Base-by-base conservation (phyloP, 768 basidiomycete species). In the Boletus fagicola region DNA sequence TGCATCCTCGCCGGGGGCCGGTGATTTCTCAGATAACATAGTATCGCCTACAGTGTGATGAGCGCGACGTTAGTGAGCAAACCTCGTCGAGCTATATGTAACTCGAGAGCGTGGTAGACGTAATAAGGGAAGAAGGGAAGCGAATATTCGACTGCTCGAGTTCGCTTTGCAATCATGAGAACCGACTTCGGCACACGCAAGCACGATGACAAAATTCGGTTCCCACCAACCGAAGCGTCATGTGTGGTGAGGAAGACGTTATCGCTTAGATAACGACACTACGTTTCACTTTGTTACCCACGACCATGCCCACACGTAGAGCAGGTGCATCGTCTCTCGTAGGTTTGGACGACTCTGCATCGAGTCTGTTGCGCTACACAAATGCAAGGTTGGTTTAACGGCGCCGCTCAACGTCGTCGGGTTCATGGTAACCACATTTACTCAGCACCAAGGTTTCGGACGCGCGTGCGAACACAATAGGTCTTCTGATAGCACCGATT, bases 241-340 rank as follows among this genome's bases (percentile, higher is more conserved):
- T 13, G 16, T 30, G 18, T 49, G 36, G 39, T 5, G 2, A 16
- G 33, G 24, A 30, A 49, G 6, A 5, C 31, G 40, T 15, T 26
- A 26, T 45, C 57, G 64, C 50, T 66, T 60, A 60, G 61, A 63
- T 63, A 60, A 59, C 47, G 39, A 28, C 9, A 30, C 18, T 13
- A 31, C 31, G 30, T 9, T 10, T 9, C 30, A 0, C 15, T 39
- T 6, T 12, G 5, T 35, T 52, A 18, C 10, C 16, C 30, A 11
- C 48, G 12, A 38, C n/a, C 56, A 61, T 60, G 58, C 51, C 58
- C 39, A 42, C 30, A 20, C 49, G 33, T 24, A 44, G 36, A 38
- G 16, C 53, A 5, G 42, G 18, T 33, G 16, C 36, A 5, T 15
- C 44, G 5, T 52, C 57, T 24, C 28, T 42, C 1, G 7, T 31